These are phyloP conservation scores for Thoreauomyces humboldtii DNA, from an alignment of 192 early-diverging fungal genomes.

Conservation along the genomic window DNA sequence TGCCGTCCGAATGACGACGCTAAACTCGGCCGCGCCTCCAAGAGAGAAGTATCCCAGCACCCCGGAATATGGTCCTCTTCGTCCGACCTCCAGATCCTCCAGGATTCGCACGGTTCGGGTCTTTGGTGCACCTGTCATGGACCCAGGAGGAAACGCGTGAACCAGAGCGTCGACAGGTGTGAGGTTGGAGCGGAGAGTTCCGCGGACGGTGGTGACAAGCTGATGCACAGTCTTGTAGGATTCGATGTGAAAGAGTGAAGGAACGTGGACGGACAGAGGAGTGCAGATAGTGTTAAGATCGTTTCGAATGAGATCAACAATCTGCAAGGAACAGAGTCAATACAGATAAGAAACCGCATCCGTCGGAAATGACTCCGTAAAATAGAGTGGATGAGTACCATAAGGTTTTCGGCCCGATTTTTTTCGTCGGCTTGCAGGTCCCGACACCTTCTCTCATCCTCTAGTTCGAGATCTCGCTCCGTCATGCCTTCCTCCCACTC, in stretches of 20 bases:
- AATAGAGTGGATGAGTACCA: slow-evolving; percentile 64
- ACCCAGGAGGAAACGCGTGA: slow-evolving; percentile 84
- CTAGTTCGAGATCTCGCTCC: slow-evolving; percentile 28
- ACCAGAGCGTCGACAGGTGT: slow-evolving; percentile 69
- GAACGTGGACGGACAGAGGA: slow-evolving; percentile 67
- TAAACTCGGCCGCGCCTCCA: slow-evolving; percentile 64
- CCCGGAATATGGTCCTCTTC: slow-evolving; percentile 85
- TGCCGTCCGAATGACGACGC: slow-evolving; percentile 90
- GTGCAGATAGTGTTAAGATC: slow-evolving; percentile 78
- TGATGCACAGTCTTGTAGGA: slow-evolving; percentile 90
- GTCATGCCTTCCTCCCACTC: slow-evolving; percentile 42
- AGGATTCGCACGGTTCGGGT: slow-evolving; percentile 77
- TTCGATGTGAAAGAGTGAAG: slow-evolving; percentile 84
- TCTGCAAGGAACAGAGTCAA: no score
- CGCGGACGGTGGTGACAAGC: slow-evolving; percentile 78
- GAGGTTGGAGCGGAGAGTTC: slow-evolving; percentile 55
- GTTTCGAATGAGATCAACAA: slow-evolving; percentile 94
- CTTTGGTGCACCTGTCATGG: slow-evolving; percentile 98
- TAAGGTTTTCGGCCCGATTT: slow-evolving; percentile 93
- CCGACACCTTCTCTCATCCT: slow-evolving; percentile 45
- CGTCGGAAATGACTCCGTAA: no score
- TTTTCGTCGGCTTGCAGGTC: slow-evolving; percentile 70
- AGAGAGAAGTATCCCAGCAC: slow-evolving; percentile 84
- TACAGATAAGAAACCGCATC: no score
- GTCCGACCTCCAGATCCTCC: slow-evolving; percentile 65